phyloP scores from a whole-genome alignment of 202 grass and related monocot genomes.

The Digitaria exilis region DNA sequence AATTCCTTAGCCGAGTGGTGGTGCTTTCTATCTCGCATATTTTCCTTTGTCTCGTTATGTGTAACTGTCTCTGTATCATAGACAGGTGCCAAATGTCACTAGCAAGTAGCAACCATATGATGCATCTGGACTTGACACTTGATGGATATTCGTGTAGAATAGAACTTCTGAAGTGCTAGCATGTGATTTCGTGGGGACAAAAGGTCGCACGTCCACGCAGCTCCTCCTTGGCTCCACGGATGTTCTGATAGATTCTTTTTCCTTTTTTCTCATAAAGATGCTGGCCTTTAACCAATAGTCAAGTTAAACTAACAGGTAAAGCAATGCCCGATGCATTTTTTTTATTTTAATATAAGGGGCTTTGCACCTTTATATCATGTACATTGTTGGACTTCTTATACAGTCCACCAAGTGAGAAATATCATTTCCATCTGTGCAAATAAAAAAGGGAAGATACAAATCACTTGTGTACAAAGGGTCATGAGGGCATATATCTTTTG shows the following conservation, averaged over 20 bases:
- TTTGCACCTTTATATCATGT: background rate
- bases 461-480: background rate
- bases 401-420: background rate
- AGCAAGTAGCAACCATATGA: background rate
- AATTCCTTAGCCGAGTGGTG: background rate
- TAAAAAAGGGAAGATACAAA: background rate
- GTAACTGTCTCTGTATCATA: background rate
- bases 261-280: background rate
- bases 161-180: too few species aligned
- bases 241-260: background rate
- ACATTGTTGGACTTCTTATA: background rate
- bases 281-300: background rate
- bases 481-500: background rate
- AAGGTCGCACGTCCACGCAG: background rate
- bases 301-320: background rate
- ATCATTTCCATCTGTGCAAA: background rate
- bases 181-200: conserved; percentile 2
- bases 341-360: background rate
- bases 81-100: background rate
- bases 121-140: background rate
- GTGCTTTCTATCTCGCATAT: background rate
- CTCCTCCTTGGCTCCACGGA: background rate
- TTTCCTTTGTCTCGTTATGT: background rate
- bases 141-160: too few species aligned
- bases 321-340: background rate